Percentiles rank a stretch among this genome's conserved stretches.
These are phyloP conservation scores for Suillus subaureus DNA, from an alignment of 768 basidiomycete species.

Conservation along the genomic window DNA sequence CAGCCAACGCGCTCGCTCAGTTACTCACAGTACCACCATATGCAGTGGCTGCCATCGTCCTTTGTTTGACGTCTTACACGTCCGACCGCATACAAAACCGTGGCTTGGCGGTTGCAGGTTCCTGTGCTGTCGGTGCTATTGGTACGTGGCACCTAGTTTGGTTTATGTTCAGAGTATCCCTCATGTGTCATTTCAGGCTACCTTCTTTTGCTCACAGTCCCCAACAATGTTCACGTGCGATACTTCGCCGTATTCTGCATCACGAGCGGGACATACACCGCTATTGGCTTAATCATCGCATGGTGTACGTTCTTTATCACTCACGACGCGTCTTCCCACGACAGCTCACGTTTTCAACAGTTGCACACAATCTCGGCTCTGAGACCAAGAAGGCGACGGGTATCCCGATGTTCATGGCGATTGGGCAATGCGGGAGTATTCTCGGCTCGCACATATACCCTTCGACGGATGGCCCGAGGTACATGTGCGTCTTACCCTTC, in stretches of 20 bases:
- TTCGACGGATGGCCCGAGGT: conserved; percentile 59
- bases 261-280: conserved; percentile 74
- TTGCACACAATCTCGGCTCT: conserved; percentile 75
- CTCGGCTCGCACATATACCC: conserved; percentile 80
- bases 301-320: conserved; percentile 60
- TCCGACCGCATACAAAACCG: conserved; percentile 72
- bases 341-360: conserved; percentile 30
- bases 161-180: conserved; percentile 47
- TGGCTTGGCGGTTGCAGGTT: conserved; percentile 38
- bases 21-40: conserved; percentile 84
- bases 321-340: neutral
- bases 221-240: conserved; percentile 56
- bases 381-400: conserved; percentile 79
- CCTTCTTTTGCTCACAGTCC: conserved; percentile 58
- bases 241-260: conserved; percentile 83
- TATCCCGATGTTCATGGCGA: conserved; percentile 78
- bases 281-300: conserved; percentile 72
- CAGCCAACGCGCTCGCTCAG: conserved; percentile 68
- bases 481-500: conserved; percentile 49
- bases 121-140: conserved; percentile 34
- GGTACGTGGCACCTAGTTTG: conserved; percentile 19
- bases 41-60: conserved; percentile 66
- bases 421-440: conserved; percentile 77
- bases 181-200: conserved; percentile 53
- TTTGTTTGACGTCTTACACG: conserved; percentile 56